Percentiles rank a stretch among this genome's conserved stretches.
phyloP scores from a whole-genome alignment of 495 filamentous ascomycete genomes.

The Xylaria flabelliformis region DNA sequence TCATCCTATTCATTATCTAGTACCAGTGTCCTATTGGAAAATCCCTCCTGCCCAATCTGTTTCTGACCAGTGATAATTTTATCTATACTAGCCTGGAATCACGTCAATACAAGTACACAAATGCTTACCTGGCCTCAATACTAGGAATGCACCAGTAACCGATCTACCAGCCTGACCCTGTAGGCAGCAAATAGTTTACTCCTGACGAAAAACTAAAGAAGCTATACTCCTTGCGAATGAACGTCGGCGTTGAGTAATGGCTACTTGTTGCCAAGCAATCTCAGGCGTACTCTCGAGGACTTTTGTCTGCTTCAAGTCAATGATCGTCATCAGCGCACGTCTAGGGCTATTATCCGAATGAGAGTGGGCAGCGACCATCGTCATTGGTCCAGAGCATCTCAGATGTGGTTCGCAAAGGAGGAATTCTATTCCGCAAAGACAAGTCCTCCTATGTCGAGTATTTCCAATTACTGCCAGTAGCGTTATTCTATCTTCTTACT shows the following conservation, averaged over 20 bases:
- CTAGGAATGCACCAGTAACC: background rate
- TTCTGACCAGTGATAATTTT: conserved; percentile 26
- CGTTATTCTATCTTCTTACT: background rate
- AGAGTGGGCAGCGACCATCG: background rate
- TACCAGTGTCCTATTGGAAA: conserved; percentile 9
- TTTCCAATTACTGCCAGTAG: background rate
- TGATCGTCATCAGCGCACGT: conserved; percentile 23
- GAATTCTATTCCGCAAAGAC: conserved; percentile 2
- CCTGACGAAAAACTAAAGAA: background rate
- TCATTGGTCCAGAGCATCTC: conserved; percentile 18
- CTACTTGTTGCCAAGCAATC: conserved; percentile 10
- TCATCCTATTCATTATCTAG: conserved; percentile 14
- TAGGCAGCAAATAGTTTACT: conserved; percentile 1
- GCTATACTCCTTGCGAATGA: conserved; percentile 3
- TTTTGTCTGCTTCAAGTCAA: conserved; percentile 25
- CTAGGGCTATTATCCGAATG: conserved; percentile 11
- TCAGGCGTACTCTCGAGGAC: conserved; percentile 18
- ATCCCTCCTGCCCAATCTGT: conserved; percentile 19
- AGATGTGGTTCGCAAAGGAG: conserved; percentile 20
- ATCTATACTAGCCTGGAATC: background rate
- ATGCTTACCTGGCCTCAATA: background rate
- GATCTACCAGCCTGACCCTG: background rate
- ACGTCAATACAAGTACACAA: conserved; percentile 2
- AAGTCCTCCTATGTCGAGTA: background rate
- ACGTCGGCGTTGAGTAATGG: background rate